phyloP scores from a whole-genome alignment of 495 filamentous ascomycete genomes.

The Trichoderma reesei region DNA sequence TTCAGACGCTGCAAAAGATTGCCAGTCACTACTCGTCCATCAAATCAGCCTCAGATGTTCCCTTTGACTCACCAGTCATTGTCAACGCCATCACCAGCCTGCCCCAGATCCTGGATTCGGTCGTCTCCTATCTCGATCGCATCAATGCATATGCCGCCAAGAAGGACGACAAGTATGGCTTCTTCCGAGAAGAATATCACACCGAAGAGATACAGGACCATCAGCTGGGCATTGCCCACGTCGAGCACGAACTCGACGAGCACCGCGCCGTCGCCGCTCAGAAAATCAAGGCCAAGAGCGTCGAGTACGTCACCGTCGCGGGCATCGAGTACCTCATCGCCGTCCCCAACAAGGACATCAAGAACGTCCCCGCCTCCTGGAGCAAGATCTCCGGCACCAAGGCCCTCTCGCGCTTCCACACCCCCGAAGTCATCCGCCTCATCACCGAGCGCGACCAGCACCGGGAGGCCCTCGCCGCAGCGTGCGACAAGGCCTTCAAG shows the following conservation, averaged over 20 bases:
- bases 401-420: conserved; percentile 86
- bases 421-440: conserved; percentile 73
- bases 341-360: conserved; percentile 68
- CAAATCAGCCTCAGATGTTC: conserved; percentile 53
- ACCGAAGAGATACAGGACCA: conserved; percentile 75
- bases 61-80: conserved; percentile 64
- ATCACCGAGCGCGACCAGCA: conserved; percentile 89
- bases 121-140: conserved; percentile 65
- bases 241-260: conserved; percentile 76
- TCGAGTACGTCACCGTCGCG: conserved; percentile 69
- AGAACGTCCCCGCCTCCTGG: conserved; percentile 87
- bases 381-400: conserved; percentile 90
- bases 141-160: conserved; percentile 80
- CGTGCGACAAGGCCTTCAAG: conserved; percentile 79
- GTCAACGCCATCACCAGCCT: conserved; percentile 64
- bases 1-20: conserved; percentile 79
- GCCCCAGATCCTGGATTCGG: conserved; percentile 61
- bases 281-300: conserved; percentile 56
- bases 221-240: conserved; percentile 83
- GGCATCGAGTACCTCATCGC: conserved; percentile 95
- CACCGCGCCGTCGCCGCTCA: conserved; percentile 62
- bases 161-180: conserved; percentile 83
- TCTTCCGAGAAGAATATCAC: conserved; percentile 82
- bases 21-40: conserved; percentile 60
- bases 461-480: conserved; percentile 83